Percentiles rank a stretch among this genome's conserved stretches.
Conservation (phyloP, 371 early-diverging fungal species). For the Mucor circinelloides region DNA sequence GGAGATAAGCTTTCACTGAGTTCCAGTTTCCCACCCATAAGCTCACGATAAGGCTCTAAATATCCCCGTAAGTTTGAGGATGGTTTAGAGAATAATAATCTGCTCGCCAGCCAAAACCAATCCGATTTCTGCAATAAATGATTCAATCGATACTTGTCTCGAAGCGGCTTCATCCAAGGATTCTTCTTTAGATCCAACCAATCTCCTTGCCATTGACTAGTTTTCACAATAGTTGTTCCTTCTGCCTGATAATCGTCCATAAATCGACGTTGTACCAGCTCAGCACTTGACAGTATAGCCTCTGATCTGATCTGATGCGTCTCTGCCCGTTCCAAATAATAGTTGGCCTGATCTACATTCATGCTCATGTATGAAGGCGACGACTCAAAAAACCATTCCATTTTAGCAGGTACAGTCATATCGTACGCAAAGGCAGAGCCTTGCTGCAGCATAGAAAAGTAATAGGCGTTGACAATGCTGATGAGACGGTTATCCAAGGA, state of each 20-base stretch:
- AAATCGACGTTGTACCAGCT: slow-evolving; percentile 8
- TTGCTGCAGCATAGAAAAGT: slow-evolving; percentile 42
- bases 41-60: slow-evolving; percentile 31
- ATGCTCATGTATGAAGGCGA: slow-evolving; percentile 36
- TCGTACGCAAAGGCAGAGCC: slow-evolving; percentile 45
- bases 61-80: slow-evolving; percentile 25
- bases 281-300: background rate
- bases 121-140: slow-evolving; percentile 28
- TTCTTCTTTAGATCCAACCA: slow-evolving; percentile 10
- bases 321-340: slow-evolving; percentile 28
- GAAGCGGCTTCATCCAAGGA: slow-evolving; percentile 20
- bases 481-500: slow-evolving; percentile 33
- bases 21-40: slow-evolving; percentile 41
- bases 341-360: slow-evolving; percentile 30
- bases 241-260: background rate
- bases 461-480: slow-evolving; percentile 35
- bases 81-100: slow-evolving; percentile 39
- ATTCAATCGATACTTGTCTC: slow-evolving; percentile 37
- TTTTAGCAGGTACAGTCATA: slow-evolving; percentile 32
- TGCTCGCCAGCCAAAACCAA: slow-evolving; percentile 40
- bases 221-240: slow-evolving; percentile 10
- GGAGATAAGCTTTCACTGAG: slow-evolving; percentile 11
- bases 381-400: slow-evolving; percentile 43
- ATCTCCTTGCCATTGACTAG: slow-evolving; percentile 4
- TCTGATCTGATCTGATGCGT: background rate